phyloP scores from a whole-genome alignment of 225 moss, liverwort and hornwort species.

The Pleurozium schreberi region DNA sequence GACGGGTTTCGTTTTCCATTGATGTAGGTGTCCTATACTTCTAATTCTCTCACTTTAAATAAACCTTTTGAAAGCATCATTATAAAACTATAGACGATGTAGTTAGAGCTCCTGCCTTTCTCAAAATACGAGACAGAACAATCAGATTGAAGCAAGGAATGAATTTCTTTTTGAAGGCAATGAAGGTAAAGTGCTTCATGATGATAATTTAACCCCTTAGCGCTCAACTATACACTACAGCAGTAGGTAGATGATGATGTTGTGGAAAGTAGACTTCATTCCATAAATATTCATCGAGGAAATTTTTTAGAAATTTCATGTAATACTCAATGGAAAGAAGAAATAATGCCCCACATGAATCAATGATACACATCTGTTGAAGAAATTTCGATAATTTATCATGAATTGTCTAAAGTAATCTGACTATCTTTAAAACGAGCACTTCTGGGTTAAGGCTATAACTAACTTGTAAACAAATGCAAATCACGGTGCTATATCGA shows the following conservation, averaged over 20 bases:
- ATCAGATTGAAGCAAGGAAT: neutral
- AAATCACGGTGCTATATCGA: neutral
- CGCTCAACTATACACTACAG: neutral
- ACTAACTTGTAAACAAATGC: neutral
- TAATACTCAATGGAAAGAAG: neutral
- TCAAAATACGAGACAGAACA: neutral
- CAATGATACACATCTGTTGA: neutral
- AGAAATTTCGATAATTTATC: neutral
- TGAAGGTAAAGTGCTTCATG: too few species aligned
- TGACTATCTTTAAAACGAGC: neutral
- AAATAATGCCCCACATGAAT: neutral
- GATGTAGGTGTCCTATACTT: slow-evolving; percentile 8
- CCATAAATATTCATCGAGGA: neutral
- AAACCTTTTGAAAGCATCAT: neutral
- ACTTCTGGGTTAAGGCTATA: neutral
- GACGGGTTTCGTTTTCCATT: slow-evolving; percentile 41
- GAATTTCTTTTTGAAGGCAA: neutral
- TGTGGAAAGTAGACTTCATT: neutral
- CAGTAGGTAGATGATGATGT: too few species aligned
- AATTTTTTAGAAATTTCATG: neutral
- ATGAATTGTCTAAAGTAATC: neutral
- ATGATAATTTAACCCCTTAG: neutral
- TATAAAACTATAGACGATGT: neutral
- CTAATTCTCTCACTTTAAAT: neutral
- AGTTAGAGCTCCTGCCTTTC: neutral